phyloP scores from a whole-genome alignment of 495 filamentous ascomycete species.

The Annulohypoxylon stygium region DNA sequence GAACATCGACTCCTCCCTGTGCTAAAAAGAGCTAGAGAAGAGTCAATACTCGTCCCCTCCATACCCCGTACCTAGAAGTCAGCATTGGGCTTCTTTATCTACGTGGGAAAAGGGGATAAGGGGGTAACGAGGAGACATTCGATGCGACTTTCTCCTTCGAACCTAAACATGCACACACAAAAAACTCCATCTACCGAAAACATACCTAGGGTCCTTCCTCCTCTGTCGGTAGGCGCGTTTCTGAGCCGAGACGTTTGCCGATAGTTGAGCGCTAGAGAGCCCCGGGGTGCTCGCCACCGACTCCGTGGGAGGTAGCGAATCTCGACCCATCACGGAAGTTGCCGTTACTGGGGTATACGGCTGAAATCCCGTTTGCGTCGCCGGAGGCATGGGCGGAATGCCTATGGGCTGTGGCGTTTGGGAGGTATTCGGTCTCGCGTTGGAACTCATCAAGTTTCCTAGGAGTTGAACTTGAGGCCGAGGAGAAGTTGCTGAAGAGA shows the following conservation, averaged over 20 bases:
- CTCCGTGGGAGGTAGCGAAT: conserved; percentile 66
- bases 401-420: conserved; percentile 60
- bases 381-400: conserved; percentile 57
- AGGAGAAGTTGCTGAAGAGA: conserved; percentile 68
- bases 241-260: conserved; percentile 70
- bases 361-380: conserved; percentile 57
- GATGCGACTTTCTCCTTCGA: conserved; percentile 7
- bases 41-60: conserved; percentile 33
- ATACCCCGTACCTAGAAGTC: conserved; percentile 44
- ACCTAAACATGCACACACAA: conserved; percentile 6
- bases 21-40: conserved; percentile 1
- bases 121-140: conserved; percentile 3
- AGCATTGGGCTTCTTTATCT: conserved; percentile 30
- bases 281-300: conserved; percentile 66
- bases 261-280: conserved; percentile 58
- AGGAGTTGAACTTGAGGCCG: conserved; percentile 60
- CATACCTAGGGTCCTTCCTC: conserved; percentile 82
- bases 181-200: conserved; percentile 17
- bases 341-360: conserved; percentile 63
- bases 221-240: conserved; percentile 95
- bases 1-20: conserved; percentile 21
- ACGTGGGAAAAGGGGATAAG: conserved; percentile 16
- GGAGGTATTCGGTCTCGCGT: conserved; percentile 53
- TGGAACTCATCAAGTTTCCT: conserved; percentile 61
- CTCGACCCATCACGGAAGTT: conserved; percentile 64